phyloP scores from a whole-genome alignment of 495 filamentous ascomycete species.

The Recurvomyces mirabilis region DNA sequence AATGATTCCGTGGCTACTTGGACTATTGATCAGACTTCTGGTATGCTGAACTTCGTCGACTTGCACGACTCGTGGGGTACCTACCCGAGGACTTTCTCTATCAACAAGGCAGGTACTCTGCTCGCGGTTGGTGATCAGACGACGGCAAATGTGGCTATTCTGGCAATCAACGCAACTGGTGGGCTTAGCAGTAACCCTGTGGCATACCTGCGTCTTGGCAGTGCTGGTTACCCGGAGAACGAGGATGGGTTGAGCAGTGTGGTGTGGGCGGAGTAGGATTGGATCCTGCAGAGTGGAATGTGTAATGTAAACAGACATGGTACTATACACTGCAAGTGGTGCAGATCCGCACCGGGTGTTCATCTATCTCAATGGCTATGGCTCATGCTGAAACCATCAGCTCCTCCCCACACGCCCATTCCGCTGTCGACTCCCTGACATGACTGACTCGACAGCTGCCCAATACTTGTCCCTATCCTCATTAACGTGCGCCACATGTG shows the following conservation, averaged over 20 bases:
- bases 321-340: too few species aligned
- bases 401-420: too few species aligned
- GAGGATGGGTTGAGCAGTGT: conserved; percentile 20
- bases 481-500: neutral
- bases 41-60: conserved; percentile 24
- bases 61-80: conserved; percentile 29
- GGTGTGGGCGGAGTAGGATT: conserved; percentile 24
- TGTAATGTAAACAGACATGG: too few species aligned
- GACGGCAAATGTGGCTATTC: conserved; percentile 17
- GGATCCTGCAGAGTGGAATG: too few species aligned
- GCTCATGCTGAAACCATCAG: too few species aligned
- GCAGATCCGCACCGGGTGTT: too few species aligned
- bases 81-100: conserved; percentile 30
- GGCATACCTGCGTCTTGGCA: conserved; percentile 6
- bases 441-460: conserved; percentile 1
- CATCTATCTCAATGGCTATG: too few species aligned
- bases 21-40: conserved; percentile 33
- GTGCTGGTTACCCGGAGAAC: neutral
- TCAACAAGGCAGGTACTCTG: conserved; percentile 21
- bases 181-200: conserved; percentile 20
- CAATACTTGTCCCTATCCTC: conserved; percentile 1
- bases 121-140: conserved; percentile 29
- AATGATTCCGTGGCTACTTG: conserved; percentile 15
- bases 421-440: too few species aligned
- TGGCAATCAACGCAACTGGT: conserved; percentile 15